phyloP scores from a whole-genome alignment of 202 grass and related monocot genomes.

The Musa balbisiana region DNA sequence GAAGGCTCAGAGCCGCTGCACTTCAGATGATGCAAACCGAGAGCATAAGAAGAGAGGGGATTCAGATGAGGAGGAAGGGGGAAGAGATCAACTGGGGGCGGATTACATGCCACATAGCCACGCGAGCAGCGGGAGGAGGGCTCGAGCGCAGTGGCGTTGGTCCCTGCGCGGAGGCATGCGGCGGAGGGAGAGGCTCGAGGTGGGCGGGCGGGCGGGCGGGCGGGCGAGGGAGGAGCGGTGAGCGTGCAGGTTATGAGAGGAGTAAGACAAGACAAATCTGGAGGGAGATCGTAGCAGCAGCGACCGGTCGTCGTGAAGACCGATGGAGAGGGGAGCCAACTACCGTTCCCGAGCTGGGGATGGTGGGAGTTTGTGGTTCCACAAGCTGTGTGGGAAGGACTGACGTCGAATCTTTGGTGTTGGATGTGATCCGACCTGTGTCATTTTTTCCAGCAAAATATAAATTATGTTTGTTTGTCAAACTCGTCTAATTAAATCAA shows the following conservation, averaged over 20 bases:
- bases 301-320: too few species aligned
- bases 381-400: too few species aligned
- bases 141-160: background rate
- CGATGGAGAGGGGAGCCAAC: too few species aligned
- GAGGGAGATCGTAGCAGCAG: too few species aligned
- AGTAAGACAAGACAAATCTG: background rate
- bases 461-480: too few species aligned
- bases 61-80: background rate
- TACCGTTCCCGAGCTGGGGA: too few species aligned
- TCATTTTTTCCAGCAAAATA: too few species aligned
- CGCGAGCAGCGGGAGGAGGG: background rate
- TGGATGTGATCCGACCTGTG: too few species aligned
- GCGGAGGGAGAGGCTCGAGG: background rate
- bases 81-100: too few species aligned
- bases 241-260: background rate
- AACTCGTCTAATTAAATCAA: too few species aligned
- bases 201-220: background rate
- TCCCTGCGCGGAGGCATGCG: background rate
- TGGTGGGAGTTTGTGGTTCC: too few species aligned
- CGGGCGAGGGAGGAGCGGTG: background rate
- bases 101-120: slow-evolving; percentile 7
- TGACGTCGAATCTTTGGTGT: too few species aligned
- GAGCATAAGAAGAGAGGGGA: background rate
- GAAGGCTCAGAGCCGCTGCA: slow-evolving; percentile 30
- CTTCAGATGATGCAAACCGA: background rate